Evolutionary conservation across 2,329 filamentous ascomycete genomes (phyloP).

Genomic region (Acrocalymma vagum): DNA sequence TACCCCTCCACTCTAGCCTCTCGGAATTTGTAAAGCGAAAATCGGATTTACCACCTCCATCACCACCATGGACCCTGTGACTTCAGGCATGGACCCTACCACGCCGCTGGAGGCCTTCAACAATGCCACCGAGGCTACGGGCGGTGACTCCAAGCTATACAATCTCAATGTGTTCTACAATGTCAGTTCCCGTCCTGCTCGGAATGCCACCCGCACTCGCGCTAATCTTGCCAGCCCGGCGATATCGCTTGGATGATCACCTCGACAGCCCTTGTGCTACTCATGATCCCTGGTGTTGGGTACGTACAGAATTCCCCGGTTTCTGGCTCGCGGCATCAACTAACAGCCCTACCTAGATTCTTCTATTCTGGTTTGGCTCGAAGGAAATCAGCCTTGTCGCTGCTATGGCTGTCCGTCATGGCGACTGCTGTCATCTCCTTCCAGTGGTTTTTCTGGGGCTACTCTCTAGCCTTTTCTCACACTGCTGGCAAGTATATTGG

Average conservation of each 20-base stretch:
- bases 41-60: slow-evolving; percentile 6
- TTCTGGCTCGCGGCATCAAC: no score
- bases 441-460: slow-evolving; percentile 98
- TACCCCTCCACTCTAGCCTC: not conserved
- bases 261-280: slow-evolving; percentile 79
- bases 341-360: no score
- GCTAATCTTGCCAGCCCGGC: slow-evolving; percentile 66
- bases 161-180: slow-evolving; percentile 89
- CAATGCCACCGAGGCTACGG: slow-evolving; percentile 70
- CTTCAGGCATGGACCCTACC: slow-evolving; percentile 37
- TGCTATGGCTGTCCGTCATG: slow-evolving; percentile 87
- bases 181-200: slow-evolving; percentile 56
- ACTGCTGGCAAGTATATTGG: slow-evolving; percentile 79
- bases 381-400: slow-evolving; percentile 85
- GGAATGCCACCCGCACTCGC: slow-evolving; percentile 22
- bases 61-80: slow-evolving; percentile 38
- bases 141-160: slow-evolving; percentile 71
- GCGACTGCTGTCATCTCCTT: slow-evolving; percentile 81
- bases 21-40: slow-evolving; percentile 2
- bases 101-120: slow-evolving; percentile 41
- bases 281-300: slow-evolving; percentile 93
- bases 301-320: slow-evolving; percentile 42
- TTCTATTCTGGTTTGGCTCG: slow-evolving; percentile 93
- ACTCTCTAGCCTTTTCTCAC: slow-evolving; percentile 83
- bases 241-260: slow-evolving; percentile 85